A percentile compares a stretch with the other conserved stretches of the same genome.
phyloP scores from a whole-genome alignment of 495 filamentous ascomycete genomes.

The Aspergillus taichungensis region DNA sequence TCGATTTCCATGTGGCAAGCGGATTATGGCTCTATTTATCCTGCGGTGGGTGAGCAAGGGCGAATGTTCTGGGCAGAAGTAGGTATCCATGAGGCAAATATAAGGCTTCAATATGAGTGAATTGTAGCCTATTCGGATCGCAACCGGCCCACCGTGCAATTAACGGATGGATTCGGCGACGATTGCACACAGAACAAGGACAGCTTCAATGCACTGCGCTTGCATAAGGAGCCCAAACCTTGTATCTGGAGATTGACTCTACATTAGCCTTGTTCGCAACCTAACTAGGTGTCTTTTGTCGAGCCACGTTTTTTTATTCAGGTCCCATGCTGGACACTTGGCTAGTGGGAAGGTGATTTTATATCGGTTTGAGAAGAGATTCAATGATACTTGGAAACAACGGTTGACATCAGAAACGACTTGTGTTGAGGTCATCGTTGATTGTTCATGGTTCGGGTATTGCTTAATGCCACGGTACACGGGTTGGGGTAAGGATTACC shows the following conservation, averaged over 20 bases:
- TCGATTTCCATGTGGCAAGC: too few relatives aligned
- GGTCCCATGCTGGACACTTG: neutral
- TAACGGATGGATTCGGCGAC: neutral
- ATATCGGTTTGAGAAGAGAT: too few relatives aligned
- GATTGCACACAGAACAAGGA: neutral
- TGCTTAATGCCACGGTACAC: too few relatives aligned
- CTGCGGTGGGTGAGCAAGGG: too few relatives aligned
- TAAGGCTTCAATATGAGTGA: neutral
- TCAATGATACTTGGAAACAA: too few relatives aligned
- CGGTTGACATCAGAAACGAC: too few relatives aligned
- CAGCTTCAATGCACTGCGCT: conserved; percentile 1
- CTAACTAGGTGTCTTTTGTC: neutral
- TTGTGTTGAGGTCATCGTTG: too few relatives aligned
- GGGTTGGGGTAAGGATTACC: neutral
- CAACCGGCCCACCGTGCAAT: neutral
- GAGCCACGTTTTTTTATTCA: neutral
- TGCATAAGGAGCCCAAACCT: conserved; percentile 3
- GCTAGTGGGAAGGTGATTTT: neutral
- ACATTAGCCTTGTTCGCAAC: conserved; percentile 1
- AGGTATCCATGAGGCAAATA: too few relatives aligned
- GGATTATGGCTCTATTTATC: too few relatives aligned
- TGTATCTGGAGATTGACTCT: conserved; percentile 4
- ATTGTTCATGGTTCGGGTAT: too few relatives aligned
- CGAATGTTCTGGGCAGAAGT: too few relatives aligned
- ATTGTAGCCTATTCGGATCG: neutral